Percentiles rank a stretch among this genome's conserved stretches.
These are phyloP conservation scores for Tetrapisispora taiwanensis DNA, from an alignment of 805 yeast species.

Conservation along the genomic window DNA sequence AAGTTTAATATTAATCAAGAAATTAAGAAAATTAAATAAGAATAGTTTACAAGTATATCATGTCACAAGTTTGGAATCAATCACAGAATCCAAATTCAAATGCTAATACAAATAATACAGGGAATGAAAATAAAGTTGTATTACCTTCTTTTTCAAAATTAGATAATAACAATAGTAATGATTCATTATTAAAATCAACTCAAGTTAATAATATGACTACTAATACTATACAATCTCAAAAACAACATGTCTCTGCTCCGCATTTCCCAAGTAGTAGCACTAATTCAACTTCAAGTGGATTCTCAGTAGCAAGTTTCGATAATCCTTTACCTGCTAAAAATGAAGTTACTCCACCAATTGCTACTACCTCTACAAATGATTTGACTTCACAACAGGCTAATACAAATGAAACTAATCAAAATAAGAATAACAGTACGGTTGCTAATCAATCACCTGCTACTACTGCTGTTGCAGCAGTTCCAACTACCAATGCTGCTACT, in stretches of 20 bases:
- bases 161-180: conserved; percentile 10
- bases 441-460: not conserved
- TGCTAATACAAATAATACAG: not conserved
- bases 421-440: too few species aligned
- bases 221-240: conserved; percentile 4
- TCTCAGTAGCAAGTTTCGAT: conserved; percentile 24
- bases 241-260: conserved; percentile 5
- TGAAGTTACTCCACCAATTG: conserved; percentile 6
- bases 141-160: conserved; percentile 8
- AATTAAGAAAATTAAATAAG: too few species aligned
- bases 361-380: not conserved
- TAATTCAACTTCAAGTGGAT: not conserved
- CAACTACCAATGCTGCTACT: not conserved
- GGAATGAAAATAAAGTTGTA: conserved; percentile 2
- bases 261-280: conserved; percentile 9
- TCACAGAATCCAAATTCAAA: conserved; percentile 3
- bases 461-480: not conserved
- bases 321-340: conserved; percentile 19
- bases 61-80: conserved; percentile 4
- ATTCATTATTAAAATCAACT: conserved; percentile 20
- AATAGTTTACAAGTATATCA: not conserved
- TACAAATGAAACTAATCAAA: not conserved
- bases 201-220: conserved; percentile 5
- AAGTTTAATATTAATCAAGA: too few species aligned
- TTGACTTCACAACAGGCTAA: not conserved